Percentiles rank a stretch among this genome's conserved stretches.
phyloP scores from a whole-genome alignment of 176 grass and related monocot species.

The Puya raimondii region DNA sequence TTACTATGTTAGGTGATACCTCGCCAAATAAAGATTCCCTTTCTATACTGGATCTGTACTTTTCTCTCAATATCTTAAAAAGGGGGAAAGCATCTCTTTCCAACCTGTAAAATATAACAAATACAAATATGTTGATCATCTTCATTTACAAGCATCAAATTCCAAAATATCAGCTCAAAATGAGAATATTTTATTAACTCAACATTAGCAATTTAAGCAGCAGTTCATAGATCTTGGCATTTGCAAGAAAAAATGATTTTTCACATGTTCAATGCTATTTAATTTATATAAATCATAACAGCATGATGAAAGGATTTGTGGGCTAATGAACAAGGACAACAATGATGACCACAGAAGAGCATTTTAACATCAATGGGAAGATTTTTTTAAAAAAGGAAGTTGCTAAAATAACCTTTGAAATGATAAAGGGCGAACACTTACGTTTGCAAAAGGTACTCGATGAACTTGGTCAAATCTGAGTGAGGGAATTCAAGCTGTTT shows the following conservation, averaged over 20 bases:
- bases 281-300: too few species aligned
- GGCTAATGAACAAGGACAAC: not conserved
- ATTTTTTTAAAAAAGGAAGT: conserved; percentile 6
- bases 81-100: conserved; percentile 96
- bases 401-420: conserved; percentile 19
- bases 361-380: not conserved
- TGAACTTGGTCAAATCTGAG: conserved; percentile 70
- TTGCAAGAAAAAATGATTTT: too few species aligned
- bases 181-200: too few species aligned
- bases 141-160: not conserved
- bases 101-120: conserved; percentile 47
- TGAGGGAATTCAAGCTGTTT: conserved; percentile 55
- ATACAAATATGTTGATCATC: conserved; percentile 11
- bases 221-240: too few species aligned
- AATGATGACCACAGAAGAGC: not conserved
- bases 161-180: too few species aligned
- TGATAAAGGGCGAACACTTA: conserved; percentile 31
- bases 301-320: too few species aligned
- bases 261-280: too few species aligned
- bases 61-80: conserved; percentile 79
- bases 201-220: too few species aligned
- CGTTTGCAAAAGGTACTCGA: conserved; percentile 78
- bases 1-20: conserved; percentile 26
- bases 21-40: conserved; percentile 82
- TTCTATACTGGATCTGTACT: conserved; percentile 78